These are phyloP conservation scores for Aspergillus sp. DNA, from an alignment of 2,329 filamentous ascomycete genomes.

Conservation along the genomic window DNA sequence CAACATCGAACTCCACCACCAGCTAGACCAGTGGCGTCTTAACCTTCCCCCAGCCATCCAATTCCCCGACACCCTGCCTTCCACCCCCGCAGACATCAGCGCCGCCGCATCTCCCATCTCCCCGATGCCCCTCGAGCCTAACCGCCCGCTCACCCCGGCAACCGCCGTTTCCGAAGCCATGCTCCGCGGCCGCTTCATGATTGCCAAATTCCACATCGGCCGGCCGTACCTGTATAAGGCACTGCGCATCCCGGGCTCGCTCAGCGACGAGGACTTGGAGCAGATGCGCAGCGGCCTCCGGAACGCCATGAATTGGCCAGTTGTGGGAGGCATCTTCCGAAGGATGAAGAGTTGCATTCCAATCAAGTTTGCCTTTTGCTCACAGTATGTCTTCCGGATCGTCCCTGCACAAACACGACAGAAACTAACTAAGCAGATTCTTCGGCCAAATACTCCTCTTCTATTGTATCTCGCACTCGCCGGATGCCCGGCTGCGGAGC, in stretches of 20 bases:
- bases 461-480: conserved; percentile 40
- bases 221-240: conserved; percentile 43
- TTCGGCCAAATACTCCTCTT: conserved; percentile 44
- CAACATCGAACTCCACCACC: conserved; percentile 52
- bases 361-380: conserved; percentile 41
- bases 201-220: conserved; percentile 41
- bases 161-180: conserved; percentile 36
- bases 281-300: conserved; percentile 37
- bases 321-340: conserved; percentile 36
- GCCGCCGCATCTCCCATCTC: conserved; percentile 21
- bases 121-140: conserved; percentile 16
- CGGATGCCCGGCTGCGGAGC: conserved; percentile 31
- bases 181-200: conserved; percentile 36
- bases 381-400: conserved; percentile 26
- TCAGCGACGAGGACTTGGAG: conserved; percentile 40
- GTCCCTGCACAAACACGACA: background rate
- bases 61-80: conserved; percentile 36
- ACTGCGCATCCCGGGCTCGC: conserved; percentile 33
- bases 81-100: conserved; percentile 17
- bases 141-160: conserved; percentile 30
- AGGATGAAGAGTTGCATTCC: conserved; percentile 44
- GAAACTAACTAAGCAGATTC: conserved; percentile 24
- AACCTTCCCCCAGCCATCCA: conserved; percentile 50
- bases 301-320: conserved; percentile 43
- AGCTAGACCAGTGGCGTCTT: conserved; percentile 54